Evolutionary conservation across 1,284 basidiomycete genomes (phyloP), one percentile per base, ranked within the genome.

Genomic region (Sanghuangporus baumii): DNA sequence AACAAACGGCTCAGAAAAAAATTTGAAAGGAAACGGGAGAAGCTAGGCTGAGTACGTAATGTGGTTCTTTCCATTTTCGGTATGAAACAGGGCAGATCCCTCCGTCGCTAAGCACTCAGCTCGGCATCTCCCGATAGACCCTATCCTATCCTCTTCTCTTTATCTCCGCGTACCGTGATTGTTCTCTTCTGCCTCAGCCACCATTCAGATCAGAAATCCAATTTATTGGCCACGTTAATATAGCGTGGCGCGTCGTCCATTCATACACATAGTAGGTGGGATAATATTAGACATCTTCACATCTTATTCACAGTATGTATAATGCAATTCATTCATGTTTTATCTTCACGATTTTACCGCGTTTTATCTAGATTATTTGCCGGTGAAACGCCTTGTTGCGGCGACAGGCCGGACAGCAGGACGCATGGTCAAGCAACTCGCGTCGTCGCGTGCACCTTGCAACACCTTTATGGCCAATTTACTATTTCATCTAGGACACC

Each of bases 1-100:
- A 31, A 51, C 18, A 51, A 26, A 51, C 18, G 26, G 26, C 18
- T 14, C 26, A 51, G 48, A 51, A 51, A 51, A 9, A 51, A 51
- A 51, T 4, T 16, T 37, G 31, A n/a, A 54, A 36, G 16, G n/a
- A n/a, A 36, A n/a, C 6, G 52, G 2, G 4, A 54, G n/a, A 54
- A 54, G 26, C 26, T 54, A 36, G 34, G 18, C 52, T 3, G 52
- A 26, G 26, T 36, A 54, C 52, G 52, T 54, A 54, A 54, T 16
- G 8, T 14, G 8, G 9, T 51, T 37, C 1, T 37, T 37, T 36
- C 52, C 34, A 20, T 51, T 26, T 31, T 23, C 23, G 50, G 52
- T 5, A 54, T 54, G 52, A 54, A 54, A 54, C 52, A 54, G 52
- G 52, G 52, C 52, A 54, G 12, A 37, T 54, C 52, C 4, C 52